Evolutionary conservation across 2,329 filamentous ascomycete species (phyloP).

Genomic region (Spiromastix sp.): DNA sequence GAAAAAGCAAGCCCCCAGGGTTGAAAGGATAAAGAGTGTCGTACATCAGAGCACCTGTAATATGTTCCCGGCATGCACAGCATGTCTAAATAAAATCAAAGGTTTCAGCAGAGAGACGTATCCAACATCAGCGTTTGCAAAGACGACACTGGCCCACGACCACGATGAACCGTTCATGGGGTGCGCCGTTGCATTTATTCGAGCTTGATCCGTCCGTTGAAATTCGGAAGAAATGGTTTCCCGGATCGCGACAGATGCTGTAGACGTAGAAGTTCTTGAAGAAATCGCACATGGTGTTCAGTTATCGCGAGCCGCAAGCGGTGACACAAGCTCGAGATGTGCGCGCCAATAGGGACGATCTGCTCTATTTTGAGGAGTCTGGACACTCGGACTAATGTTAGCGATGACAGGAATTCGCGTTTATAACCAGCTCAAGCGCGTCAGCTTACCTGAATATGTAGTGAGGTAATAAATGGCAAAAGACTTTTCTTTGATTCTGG

Average conservation of each 20-base stretch:
- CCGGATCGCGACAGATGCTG: constrained; percentile 57
- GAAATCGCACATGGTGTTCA: constrained; percentile 44
- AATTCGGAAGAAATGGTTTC: constrained; percentile 60
- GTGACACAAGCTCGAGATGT: background rate
- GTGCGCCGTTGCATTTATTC: constrained; percentile 49
- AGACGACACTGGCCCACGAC: constrained; percentile 53
- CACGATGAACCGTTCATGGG: constrained; percentile 66
- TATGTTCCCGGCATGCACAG: no score
- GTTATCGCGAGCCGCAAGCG: background rate
- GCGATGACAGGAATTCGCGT: no score
- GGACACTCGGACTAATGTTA: background rate
- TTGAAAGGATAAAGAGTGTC: no score
- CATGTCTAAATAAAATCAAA: no score
- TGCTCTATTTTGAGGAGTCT: background rate
- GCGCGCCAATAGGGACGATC: no score
- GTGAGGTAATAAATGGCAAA: no score
- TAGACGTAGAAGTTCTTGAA: constrained; percentile 72
- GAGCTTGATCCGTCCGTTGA: constrained; percentile 55
- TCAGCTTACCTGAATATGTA: no score
- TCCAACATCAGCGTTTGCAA: constrained; percentile 31
- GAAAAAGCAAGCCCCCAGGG: no score
- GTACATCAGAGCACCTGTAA: no score
- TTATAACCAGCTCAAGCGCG: no score
- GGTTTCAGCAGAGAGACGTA: no score
- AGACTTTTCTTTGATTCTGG: no score